Evolutionary conservation across 2,329 filamentous ascomycete genomes (phyloP).

Genomic region (Claviceps lovelessii): DNA sequence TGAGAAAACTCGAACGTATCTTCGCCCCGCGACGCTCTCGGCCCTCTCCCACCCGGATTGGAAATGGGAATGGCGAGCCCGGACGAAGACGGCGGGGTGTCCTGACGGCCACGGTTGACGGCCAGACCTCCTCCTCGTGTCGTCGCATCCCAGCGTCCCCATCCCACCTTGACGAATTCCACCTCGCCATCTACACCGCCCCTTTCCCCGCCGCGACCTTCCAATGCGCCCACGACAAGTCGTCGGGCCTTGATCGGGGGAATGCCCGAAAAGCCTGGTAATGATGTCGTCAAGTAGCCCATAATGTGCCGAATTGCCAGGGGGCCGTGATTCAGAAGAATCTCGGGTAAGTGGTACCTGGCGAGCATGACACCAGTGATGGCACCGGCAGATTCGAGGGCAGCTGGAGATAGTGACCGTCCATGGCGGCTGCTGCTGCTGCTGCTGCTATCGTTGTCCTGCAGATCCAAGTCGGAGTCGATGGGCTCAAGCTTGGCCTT

Average conservation of each 20-base stretch:
- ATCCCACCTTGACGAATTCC: slow-evolving; percentile 88
- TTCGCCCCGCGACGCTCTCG: slow-evolving; percentile 47
- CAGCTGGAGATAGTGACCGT: slow-evolving; percentile 30
- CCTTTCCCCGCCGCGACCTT: slow-evolving; percentile 56
- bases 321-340: slow-evolving; percentile 78
- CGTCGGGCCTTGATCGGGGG: slow-evolving; percentile 80
- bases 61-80: slow-evolving; percentile 43
- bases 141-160: slow-evolving; percentile 89
- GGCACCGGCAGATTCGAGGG: slow-evolving; percentile 57
- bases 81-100: slow-evolving; percentile 27
- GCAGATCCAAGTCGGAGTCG: slow-evolving; percentile 79
- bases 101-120: slow-evolving; percentile 31
- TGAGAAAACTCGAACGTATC: slow-evolving; percentile 66
- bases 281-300: slow-evolving; percentile 81
- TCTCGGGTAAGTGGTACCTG: slow-evolving; percentile 78
- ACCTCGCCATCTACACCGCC: slow-evolving; percentile 55
- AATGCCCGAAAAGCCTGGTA: slow-evolving; percentile 83
- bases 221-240: slow-evolving; percentile 81
- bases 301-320: slow-evolving; percentile 91
- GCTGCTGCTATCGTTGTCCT: slow-evolving; percentile 34
- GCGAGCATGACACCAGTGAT: slow-evolving; percentile 80
- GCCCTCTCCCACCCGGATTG: slow-evolving; percentile 27
- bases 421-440: slow-evolving; percentile 5
- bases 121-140: slow-evolving; percentile 56
- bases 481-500: slow-evolving; percentile 47